A percentile compares a stretch with the other conserved stretches of the same genome.
phyloP scores from a whole-genome alignment of 306 rosid genomes.

The Erythrophleum fordii region DNA sequence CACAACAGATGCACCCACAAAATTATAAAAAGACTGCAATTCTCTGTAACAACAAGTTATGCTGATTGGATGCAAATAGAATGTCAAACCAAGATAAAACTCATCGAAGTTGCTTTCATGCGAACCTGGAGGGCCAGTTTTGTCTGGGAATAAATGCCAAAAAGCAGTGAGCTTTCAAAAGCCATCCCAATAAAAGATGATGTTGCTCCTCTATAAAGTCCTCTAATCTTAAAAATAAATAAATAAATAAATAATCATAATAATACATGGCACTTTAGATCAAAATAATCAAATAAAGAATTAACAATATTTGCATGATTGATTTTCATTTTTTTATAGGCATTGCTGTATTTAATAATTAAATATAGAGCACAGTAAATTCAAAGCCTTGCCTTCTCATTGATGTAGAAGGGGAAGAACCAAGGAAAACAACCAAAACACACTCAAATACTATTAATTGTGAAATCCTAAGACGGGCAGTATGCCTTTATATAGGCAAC shows the following conservation, averaged over 20 bases:
- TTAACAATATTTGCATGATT: not conserved
- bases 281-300: not conserved
- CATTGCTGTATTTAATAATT: constrained; percentile 17
- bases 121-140: constrained; percentile 84
- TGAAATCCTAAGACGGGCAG: not conserved
- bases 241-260: not conserved
- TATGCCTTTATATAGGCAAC: too few species aligned
- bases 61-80: constrained; percentile 7
- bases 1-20: constrained; percentile 20
- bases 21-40: constrained; percentile 13
- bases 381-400: not conserved
- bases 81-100: constrained; percentile 37
- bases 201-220: constrained; percentile 96
- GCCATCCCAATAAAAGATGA: constrained; percentile 91
- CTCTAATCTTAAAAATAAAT: constrained; percentile 67
- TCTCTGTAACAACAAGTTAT: constrained; percentile 22
- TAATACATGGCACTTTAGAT: not conserved
- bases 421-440: not conserved
- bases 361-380: constrained; percentile 13
- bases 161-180: constrained; percentile 87
- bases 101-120: constrained; percentile 31
- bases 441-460: not conserved
- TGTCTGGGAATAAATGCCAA: constrained; percentile 89
- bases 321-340: constrained; percentile 7
- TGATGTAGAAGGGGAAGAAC: not conserved